phyloP scores from a whole-genome alignment of 2,329 filamentous ascomycete genomes.

The Setomelanomma holmii region DNA sequence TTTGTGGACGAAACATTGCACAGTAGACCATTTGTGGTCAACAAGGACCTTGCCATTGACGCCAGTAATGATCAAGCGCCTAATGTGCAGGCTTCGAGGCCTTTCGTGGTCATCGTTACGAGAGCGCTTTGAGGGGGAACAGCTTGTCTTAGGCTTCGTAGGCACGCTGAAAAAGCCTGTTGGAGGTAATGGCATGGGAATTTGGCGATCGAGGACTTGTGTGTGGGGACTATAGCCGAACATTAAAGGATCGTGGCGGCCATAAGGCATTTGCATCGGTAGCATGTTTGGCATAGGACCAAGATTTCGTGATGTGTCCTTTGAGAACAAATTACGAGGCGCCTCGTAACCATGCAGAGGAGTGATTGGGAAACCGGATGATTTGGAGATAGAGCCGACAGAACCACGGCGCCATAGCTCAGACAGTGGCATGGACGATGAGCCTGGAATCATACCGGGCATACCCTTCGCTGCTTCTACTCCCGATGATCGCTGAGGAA shows the following conservation, averaged over 20 bases:
- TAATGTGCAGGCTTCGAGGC: slow-evolving; percentile 7
- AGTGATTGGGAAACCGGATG: no score
- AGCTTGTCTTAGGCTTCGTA: slow-evolving; percentile 15
- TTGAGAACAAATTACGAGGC: background rate
- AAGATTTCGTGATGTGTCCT: background rate
- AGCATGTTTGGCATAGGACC: background rate
- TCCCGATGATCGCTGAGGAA: no score
- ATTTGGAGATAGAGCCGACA: no score
- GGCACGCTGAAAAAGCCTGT: slow-evolving; percentile 28
- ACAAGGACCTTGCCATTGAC: slow-evolving; percentile 19
- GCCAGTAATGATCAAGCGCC: slow-evolving; percentile 26
- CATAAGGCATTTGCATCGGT: background rate
- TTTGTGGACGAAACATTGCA: slow-evolving; percentile 11
- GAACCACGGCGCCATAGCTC: no score
- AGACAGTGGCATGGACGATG: no score
- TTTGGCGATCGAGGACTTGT: background rate
- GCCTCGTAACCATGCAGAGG: no score
- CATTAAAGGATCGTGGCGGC: background rate
- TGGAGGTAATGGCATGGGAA: slow-evolving; percentile 21
- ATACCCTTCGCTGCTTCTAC: no score
- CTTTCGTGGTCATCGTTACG: background rate
- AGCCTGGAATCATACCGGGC: no score
- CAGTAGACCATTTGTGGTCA: slow-evolving; percentile 24
- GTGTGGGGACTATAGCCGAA: background rate
- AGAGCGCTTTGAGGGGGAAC: slow-evolving; percentile 6